Percentiles rank a stretch among this genome's conserved stretches.
Evolutionary conservation across 768 basidiomycete species (phyloP).

Genomic region (Candolleomyces aberdarensis): DNA sequence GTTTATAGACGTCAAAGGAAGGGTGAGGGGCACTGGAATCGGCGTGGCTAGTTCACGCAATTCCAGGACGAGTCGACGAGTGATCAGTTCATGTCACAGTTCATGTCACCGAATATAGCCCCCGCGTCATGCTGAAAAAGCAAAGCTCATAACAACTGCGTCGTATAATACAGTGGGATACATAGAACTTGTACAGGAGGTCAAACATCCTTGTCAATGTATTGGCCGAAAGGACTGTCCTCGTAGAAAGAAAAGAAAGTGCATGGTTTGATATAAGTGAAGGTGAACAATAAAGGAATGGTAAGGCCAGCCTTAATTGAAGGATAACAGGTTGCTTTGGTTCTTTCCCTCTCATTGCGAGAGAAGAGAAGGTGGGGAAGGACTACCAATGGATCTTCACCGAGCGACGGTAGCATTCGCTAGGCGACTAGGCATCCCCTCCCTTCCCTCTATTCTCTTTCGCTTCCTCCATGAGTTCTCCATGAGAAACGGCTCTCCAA

Average conservation of each 20-base stretch:
- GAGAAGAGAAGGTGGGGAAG: slow-evolving; percentile 2
- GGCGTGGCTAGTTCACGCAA: no score
- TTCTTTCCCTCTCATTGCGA: slow-evolving; percentile 7
- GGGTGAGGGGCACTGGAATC: no score
- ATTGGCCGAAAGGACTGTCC: no score
- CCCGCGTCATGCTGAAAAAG: no score
- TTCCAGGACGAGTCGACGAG: no score
- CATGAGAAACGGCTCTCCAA: slow-evolving; percentile 56
- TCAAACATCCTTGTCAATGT: no score
- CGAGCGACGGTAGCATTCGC: neutral
- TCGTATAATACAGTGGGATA: no score
- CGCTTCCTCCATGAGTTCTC: slow-evolving; percentile 67
- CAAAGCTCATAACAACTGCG: no score
- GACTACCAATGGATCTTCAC: neutral
- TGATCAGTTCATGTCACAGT: no score
- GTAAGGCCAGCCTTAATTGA: slow-evolving; percentile 12
- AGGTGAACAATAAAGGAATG: slow-evolving; percentile 4
- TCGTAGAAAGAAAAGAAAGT: slow-evolving; percentile 3
- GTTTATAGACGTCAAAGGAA: neutral
- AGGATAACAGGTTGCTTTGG: slow-evolving; percentile 6
- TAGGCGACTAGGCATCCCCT: slow-evolving; percentile 44
- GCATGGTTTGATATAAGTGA: slow-evolving; percentile 4
- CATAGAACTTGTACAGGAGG: no score
- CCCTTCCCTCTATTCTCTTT: slow-evolving; percentile 60
- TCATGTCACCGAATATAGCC: no score